A percentile compares a stretch with the other conserved stretches of the same genome.
phyloP scores from a whole-genome alignment of 2,329 filamentous ascomycete genomes.

The Monosporascus sp. region DNA sequence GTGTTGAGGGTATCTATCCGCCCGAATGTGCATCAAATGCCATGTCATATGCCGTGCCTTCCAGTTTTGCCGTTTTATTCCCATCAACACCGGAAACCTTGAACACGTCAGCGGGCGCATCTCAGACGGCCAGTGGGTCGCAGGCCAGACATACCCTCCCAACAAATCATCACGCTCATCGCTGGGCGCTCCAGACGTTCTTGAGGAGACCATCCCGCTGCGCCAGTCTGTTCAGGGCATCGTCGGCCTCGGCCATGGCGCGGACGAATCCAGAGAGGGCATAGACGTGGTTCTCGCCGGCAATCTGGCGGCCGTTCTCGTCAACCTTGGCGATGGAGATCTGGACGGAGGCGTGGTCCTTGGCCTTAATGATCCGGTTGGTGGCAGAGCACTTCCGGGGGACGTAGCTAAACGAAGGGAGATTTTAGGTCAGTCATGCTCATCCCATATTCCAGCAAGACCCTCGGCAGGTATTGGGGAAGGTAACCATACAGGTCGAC shows the following conservation, averaged over 20 bases:
- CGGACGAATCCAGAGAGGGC: conserved; percentile 97
- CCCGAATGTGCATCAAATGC: neutral
- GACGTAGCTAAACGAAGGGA: conserved; percentile 65
- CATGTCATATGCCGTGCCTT: neutral
- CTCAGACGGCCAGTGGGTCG: neutral
- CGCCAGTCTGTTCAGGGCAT: conserved; percentile 89
- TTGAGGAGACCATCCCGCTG: conserved; percentile 97
- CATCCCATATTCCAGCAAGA: neutral
- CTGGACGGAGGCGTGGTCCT: conserved; percentile 98
- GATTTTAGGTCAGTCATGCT: conserved; percentile 1
- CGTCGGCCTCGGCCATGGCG: conserved; percentile 96
- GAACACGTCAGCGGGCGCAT: neutral
- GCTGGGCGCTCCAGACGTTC: conserved; percentile 83
- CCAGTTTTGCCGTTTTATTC: neutral
- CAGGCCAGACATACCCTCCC: conserved; percentile 12
- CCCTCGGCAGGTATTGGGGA: conserved; percentile 3
- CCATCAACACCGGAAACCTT: neutral
- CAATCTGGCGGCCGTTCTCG: conserved; percentile 91
- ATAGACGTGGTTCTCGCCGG: conserved; percentile 95
- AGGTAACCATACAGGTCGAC: conserved; percentile 81
- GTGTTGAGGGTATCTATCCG: conserved; percentile 7
- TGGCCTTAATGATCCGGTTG: conserved; percentile 99
- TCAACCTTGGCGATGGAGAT: conserved; percentile 97
- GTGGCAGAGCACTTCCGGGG: conserved; percentile 98
- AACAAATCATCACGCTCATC: conserved; percentile 36